Evolutionary conservation across 257 asterid species (phyloP).

Genomic region (Lithospermum erythrorhizon): DNA sequence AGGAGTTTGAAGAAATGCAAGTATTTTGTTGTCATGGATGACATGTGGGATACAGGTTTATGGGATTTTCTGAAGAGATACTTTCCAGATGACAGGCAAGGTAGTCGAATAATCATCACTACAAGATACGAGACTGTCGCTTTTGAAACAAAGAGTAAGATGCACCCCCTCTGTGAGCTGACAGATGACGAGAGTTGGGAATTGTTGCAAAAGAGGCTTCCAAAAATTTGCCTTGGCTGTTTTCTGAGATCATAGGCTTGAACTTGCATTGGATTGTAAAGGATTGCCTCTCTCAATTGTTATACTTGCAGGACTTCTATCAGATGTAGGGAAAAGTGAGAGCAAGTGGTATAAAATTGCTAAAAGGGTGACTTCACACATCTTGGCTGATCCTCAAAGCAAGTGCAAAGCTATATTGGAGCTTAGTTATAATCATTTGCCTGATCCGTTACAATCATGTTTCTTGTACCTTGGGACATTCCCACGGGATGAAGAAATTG

Average conservation of each 20-base stretch:
- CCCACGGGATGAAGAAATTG: too few species aligned
- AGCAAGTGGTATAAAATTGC: not conserved
- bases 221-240: too few species aligned
- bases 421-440: too few species aligned
- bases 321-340: not conserved
- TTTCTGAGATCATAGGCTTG: too few species aligned
- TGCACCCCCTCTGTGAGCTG: not conserved
- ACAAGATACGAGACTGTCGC: not conserved
- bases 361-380: not conserved
- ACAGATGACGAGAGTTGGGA: not conserved
- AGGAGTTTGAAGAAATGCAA: not conserved
- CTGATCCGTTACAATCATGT: too few species aligned
- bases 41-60: not conserved
- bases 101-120: not conserved
- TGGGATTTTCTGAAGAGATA: not conserved
- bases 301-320: not conserved
- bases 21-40: not conserved
- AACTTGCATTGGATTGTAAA: not conserved
- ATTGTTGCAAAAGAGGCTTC: not conserved
- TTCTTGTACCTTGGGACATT: too few species aligned
- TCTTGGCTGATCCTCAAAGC: too few species aligned
- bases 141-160: too few species aligned
- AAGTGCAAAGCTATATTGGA: too few species aligned
- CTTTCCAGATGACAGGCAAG: not conserved
- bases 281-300: conserved; percentile 1